Evolutionary conservation across 2,329 filamentous ascomycete genomes (phyloP).

Genomic region (Cercospora zeae-maydis): DNA sequence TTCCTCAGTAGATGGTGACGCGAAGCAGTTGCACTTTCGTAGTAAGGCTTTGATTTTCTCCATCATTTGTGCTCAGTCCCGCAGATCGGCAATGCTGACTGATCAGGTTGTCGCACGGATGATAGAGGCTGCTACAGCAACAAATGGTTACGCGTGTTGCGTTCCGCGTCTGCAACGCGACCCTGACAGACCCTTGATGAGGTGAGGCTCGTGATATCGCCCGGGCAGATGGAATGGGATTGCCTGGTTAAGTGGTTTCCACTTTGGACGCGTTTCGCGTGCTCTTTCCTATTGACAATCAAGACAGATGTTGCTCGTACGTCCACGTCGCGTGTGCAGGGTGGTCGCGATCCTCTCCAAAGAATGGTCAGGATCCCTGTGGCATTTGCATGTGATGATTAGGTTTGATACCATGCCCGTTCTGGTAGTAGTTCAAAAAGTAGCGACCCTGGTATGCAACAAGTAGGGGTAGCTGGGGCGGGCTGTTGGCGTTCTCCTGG

Average conservation of each 20-base stretch:
- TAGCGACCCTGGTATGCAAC: slow-evolving; percentile 4
- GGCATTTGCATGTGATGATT: slow-evolving; percentile 1
- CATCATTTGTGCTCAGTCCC: not conserved
- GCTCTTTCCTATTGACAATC: not conserved
- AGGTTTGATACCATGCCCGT: slow-evolving; percentile 1
- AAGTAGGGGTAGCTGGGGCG: slow-evolving; percentile 9
- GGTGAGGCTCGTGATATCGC: not conserved
- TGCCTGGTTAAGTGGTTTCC: not conserved
- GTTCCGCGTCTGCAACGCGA: not conserved
- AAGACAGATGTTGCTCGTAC: not conserved
- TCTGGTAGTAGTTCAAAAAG: not conserved
- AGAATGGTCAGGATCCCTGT: not conserved
- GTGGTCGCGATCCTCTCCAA: not conserved
- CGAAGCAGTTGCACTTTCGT: slow-evolving; percentile 8
- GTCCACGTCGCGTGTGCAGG: not conserved
- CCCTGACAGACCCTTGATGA: not conserved
- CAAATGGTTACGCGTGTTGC: not conserved
- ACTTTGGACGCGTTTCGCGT: not conserved
- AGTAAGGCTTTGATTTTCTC: slow-evolving; percentile 6
- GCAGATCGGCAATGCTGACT: not conserved
- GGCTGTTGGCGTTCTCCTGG: not conserved
- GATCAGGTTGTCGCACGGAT: not conserved
- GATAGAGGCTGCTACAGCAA: not conserved
- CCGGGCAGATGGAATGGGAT: not conserved
- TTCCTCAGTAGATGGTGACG: not conserved